A percentile compares a stretch with the other conserved stretches of the same genome.
Evolutionary conservation across 2,329 filamentous ascomycete genomes (phyloP).

Genomic region (Fusarium hainanense): DNA sequence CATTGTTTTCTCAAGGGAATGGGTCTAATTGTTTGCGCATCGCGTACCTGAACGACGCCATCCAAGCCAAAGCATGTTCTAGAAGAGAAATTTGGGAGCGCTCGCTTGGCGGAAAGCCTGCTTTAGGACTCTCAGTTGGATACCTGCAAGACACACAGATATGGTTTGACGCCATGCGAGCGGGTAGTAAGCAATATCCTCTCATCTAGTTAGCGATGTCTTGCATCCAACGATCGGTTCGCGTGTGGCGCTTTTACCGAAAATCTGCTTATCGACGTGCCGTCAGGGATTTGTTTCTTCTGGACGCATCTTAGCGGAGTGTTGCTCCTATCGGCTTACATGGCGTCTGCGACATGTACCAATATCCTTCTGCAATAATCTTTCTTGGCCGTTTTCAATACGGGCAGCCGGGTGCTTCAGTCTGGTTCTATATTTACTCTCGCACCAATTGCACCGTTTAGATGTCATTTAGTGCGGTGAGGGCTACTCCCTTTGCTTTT

Average conservation of each 20-base stretch:
- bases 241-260: slow-evolving; percentile 22
- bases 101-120: background rate
- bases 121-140: slow-evolving; percentile 1
- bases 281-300: slow-evolving; percentile 1
- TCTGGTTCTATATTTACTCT: slow-evolving; percentile 36
- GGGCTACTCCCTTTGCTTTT: slow-evolving; percentile 10
- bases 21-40: background rate
- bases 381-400: slow-evolving; percentile 24
- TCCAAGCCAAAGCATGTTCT: slow-evolving; percentile 1
- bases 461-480: slow-evolving; percentile 3
- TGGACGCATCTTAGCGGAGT: slow-evolving; percentile 18
- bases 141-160: slow-evolving; percentile 14
- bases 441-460: slow-evolving; percentile 20
- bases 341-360: slow-evolving; percentile 13
- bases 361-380: slow-evolving; percentile 10
- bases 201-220: slow-evolving; percentile 11
- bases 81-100: background rate
- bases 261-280: slow-evolving; percentile 16
- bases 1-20: slow-evolving; percentile 2
- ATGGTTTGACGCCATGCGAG: slow-evolving; percentile 15
- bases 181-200: slow-evolving; percentile 14
- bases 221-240: slow-evolving; percentile 16
- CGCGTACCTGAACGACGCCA: background rate
- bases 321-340: slow-evolving; percentile 16
- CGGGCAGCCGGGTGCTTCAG: slow-evolving; percentile 20